A percentile compares a stretch with the other conserved stretches of the same genome.
Evolutionary conservation across 2,329 filamentous ascomycete species (phyloP).

Genomic region (Sporothrix mexicana): DNA sequence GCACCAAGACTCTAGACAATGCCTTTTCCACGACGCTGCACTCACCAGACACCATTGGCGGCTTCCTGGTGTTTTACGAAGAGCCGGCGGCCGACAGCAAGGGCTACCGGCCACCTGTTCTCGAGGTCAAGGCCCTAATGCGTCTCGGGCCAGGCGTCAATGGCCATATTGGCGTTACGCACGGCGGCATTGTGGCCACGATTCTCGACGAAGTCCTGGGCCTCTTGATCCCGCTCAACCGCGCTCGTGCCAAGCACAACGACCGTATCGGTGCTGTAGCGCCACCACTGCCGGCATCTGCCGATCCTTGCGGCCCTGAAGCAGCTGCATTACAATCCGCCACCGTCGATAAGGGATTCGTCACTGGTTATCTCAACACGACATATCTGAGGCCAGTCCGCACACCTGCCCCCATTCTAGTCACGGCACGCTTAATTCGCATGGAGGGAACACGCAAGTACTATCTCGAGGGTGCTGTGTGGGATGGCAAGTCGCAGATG

Average conservation of each 20-base stretch:
- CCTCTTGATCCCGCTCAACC: constrained; percentile 54
- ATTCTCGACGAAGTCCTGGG: constrained; percentile 66
- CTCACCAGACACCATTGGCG: constrained; percentile 55
- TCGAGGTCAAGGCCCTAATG: constrained; percentile 45
- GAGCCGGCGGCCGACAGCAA: constrained; percentile 39
- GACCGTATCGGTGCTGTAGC: constrained; percentile 10
- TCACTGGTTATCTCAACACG: constrained; percentile 62
- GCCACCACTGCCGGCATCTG: not conserved
- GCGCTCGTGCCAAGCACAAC: constrained; percentile 28
- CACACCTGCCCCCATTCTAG: constrained; percentile 56
- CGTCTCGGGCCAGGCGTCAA: constrained; percentile 58
- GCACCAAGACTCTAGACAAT: constrained; percentile 29
- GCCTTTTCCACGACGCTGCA: constrained; percentile 57
- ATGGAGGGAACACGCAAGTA: constrained; percentile 60
- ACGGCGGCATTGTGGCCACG: constrained; percentile 63
- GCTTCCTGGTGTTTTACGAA: constrained; percentile 52
- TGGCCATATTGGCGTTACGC: constrained; percentile 58
- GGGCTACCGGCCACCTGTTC: constrained; percentile 36
- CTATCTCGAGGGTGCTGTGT: constrained; percentile 55
- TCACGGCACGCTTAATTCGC: constrained; percentile 52
- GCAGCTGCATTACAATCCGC: constrained; percentile 33
- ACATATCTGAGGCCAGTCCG: constrained; percentile 59
- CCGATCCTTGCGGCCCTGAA: constrained; percentile 23
- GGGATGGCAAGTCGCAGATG: constrained; percentile 54
- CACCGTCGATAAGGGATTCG: constrained; percentile 42